Evolutionary conservation across 2,329 filamentous ascomycete species (phyloP), one percentile per base, ranked within the genome.

Genomic region (Fusarium succisae): DNA sequence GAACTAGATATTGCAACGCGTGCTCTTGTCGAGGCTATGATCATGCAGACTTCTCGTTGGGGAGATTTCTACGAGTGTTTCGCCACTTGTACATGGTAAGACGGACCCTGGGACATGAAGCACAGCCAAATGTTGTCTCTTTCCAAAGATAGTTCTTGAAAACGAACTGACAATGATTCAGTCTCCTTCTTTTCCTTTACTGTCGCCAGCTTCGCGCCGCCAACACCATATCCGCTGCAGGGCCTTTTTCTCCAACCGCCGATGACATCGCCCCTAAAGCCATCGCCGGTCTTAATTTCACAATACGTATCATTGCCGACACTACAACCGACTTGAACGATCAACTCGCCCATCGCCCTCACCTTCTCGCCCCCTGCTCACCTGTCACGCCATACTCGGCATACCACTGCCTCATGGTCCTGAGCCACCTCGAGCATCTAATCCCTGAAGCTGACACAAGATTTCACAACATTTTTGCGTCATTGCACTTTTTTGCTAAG

Each of bases 271-370:
- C 79, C 39, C 77, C 76, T 41, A 82, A 82, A 63, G 81, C 81
- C 69, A 80, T 82, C 22, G 80, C 81, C 20, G 81, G 81, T 60
- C 77, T 82, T 62, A 82, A 82, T 72, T 82, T 82, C 63, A 81
- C 81, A 60, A 79, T 82, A 41, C 79, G 81, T 51, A 80, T 82
- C 55, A 80, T 82, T 43, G 77, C 79, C 60, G 81, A 82, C 59
- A 81, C 80, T 28, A 82, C 80, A n/a, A 78, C 78, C 44, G 79
- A 81, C 39, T 79, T 82, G 55, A 81, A 82, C 58, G 76, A 79
- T 43, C 79, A 81, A 54, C 79, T 82, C 35, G 75, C 78, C 28
- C 79, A 77, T 43, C 75, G 76, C 17, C 79, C 81, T 15, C 79
- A 80, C 26, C 76, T 81, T 28, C 75, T 82, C 32, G 79, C 78